Evolutionary conservation across 257 asterid species (phyloP), one percentile per base, ranked within the genome.

Genomic region (Eucommia ulmoides): DNA sequence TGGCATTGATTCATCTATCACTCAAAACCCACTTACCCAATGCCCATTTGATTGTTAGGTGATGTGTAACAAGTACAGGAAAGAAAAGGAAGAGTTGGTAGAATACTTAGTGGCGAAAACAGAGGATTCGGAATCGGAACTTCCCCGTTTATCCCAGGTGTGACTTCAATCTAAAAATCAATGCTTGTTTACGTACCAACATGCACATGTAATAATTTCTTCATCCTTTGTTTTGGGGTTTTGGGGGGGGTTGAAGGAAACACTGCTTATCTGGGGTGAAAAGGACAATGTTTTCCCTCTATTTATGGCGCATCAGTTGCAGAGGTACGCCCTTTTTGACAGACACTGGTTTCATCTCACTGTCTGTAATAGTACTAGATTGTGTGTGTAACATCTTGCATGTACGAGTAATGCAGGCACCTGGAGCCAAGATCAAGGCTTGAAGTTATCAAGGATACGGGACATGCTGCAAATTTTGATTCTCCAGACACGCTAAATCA

Each of bases 251-350:
- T 22, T 62, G 68, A 51, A 82, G 93, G 86, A 76, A 67, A 68
- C 74, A 19, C 48, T 82, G 60, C 81, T 82, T 5, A 41, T 82
- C 48, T 82, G 93, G 93, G 93, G 93, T 16, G 89, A 82, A 59
- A 69, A 61, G 56, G 93, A 82, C 59, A 74, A 50, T 62, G 53
- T 82, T 41, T 79, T 82, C 81, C 93, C 93, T 10, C 25, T 79
- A 50, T 49, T 62, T 58, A 65, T 72, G 33, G 93, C 77, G 56
- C 60, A 65, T 23, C 68, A 72, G 23, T 56, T 82, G 65, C 77
- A 54, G 53, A 77, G 86, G 93, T 81, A 58, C 49, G 42, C 44
- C 3, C 15, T 2, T 14, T n/a, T n/a, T n/a, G n/a, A n/a, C n/a
- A n/a, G n/a, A n/a, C n/a, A n/a, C n/a, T n/a, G n/a, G n/a, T n/a